Base-by-base conservation (phyloP, 306 rosid species). In the Heteromeles arbutifolia region DNA sequence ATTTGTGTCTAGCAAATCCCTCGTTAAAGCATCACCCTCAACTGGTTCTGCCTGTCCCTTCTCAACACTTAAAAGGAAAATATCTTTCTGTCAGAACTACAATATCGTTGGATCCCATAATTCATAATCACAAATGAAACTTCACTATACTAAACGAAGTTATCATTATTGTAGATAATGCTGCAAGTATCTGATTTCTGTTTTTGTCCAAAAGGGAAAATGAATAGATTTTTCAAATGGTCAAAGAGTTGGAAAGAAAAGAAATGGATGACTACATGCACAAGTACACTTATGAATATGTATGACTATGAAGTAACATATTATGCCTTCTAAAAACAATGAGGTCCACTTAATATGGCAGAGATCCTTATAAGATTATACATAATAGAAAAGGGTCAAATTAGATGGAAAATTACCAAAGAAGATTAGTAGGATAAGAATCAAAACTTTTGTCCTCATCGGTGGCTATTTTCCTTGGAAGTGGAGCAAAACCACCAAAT, bases 401-500 rank as follows among this genome's bases (percentile, higher is more conserved):
- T 29, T 67, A 76, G 80, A 74, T 13, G 74, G n/a, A 31, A 82
- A 65, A 73, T 89, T 95, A 96, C 99, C 98, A 50, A 67, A 90
- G 83, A 72, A 96, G 80, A 74, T 86, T 89, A 61, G 93, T 86
- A 71, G 90, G 73, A 81, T 87, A 87, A 88, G 92, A 85, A 79
- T 81, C 90, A 81, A 78, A 57, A 76, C 37, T 44, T 66, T 81
- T 88, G 70, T 92, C 94, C 29, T 88, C 92, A 64, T 83, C 89
- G 65, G 84, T 81, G 74, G 81, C 84, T 76, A 92, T 67, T 87
- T 86, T 92, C 83, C 88, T 86, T 12, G 99, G 98, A 86, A 96
- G 99, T 76, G 99, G 99, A 82, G 99, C 99, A 73, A 96, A 96
- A 69, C 98, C 99, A 74, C 99, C 98, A 84, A 96, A 96, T 62